Evolutionary conservation across 257 asterid genomes (phyloP).

Genomic region (Lithospermum erythrorhizon): DNA sequence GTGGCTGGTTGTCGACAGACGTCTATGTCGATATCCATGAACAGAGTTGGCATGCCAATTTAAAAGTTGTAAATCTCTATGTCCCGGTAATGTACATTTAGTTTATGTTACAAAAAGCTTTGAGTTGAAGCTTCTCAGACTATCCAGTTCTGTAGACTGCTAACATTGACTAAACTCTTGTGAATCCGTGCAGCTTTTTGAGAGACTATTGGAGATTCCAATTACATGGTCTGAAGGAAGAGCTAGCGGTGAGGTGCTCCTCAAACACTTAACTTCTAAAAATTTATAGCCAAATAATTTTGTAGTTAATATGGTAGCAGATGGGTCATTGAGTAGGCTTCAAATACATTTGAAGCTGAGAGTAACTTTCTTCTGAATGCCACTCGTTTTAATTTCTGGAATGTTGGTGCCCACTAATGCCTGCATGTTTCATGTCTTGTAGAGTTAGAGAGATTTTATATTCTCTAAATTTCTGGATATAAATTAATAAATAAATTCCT

Average conservation of each 20-base stretch:
- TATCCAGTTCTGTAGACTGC: slow-evolving; percentile 7
- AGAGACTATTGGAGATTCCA: slow-evolving; percentile 91
- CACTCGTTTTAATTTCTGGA: no score
- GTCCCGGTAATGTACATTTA: slow-evolving; percentile 64
- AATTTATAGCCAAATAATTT: not conserved
- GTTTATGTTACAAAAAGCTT: slow-evolving; percentile 8
- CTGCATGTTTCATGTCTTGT: no score
- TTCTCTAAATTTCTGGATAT: no score
- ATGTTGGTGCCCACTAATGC: no score
- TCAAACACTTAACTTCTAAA: slow-evolving; percentile 20
- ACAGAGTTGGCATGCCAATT: slow-evolving; percentile 97
- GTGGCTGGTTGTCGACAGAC: slow-evolving; percentile 96
- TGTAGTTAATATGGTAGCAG: not conserved
- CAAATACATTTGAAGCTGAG: no score
- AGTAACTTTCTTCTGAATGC: no score
- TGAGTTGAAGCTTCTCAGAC: slow-evolving; percentile 1
- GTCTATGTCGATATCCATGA: slow-evolving; percentile 79
- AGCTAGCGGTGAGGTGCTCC: slow-evolving; percentile 98
- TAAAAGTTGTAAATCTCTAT: slow-evolving; percentile 79
- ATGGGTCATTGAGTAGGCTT: not conserved
- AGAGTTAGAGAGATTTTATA: no score
- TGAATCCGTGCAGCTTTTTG: slow-evolving; percentile 63
- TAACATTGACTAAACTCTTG: slow-evolving; percentile 13
- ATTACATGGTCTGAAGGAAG: slow-evolving; percentile 89
- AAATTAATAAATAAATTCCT: no score